A percentile compares a stretch with the other conserved stretches of the same genome.
Conservation (phyloP, 75 land plant genomes). For the Pseudotsuga menziesii region DNA sequence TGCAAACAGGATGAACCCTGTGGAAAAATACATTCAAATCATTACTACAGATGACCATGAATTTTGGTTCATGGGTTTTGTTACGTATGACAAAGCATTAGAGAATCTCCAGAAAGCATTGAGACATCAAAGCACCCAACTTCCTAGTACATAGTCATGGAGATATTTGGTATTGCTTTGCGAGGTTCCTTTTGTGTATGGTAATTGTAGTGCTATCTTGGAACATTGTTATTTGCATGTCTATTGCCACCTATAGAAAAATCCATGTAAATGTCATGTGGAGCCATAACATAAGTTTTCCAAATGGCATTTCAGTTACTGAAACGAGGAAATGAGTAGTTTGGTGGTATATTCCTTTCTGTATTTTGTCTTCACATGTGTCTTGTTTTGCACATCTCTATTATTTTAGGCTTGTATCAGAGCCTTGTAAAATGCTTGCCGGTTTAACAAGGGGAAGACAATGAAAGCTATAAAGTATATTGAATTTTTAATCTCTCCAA, state of each 20-base stretch:
- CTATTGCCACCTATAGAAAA: not conserved
- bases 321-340: not conserved
- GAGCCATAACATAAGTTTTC: not conserved
- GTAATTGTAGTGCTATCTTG: not conserved
- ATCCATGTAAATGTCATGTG: not conserved
- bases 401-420: not conserved
- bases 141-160: not conserved
- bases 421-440: not conserved
- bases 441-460: not conserved
- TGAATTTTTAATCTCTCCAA: too few relatives aligned
- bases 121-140: not conserved
- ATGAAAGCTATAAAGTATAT: not conserved
- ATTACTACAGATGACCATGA: conserved; percentile 41
- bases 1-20: conserved; percentile 26
- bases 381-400: too few relatives aligned
- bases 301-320: not conserved
- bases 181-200: not conserved
- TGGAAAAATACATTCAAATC: conserved; percentile 52
- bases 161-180: not conserved
- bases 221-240: not conserved
- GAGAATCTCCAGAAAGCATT: conserved; percentile 25
- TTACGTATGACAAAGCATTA: conserved; percentile 56
- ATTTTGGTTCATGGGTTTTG: conserved; percentile 64
- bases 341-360: too few relatives aligned
- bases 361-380: too few relatives aligned